Percentiles rank a stretch among this genome's conserved stretches.
These are phyloP conservation scores for Curvularia spicifera DNA, from an alignment of 2,329 filamentous ascomycete genomes.

Conservation along the genomic window DNA sequence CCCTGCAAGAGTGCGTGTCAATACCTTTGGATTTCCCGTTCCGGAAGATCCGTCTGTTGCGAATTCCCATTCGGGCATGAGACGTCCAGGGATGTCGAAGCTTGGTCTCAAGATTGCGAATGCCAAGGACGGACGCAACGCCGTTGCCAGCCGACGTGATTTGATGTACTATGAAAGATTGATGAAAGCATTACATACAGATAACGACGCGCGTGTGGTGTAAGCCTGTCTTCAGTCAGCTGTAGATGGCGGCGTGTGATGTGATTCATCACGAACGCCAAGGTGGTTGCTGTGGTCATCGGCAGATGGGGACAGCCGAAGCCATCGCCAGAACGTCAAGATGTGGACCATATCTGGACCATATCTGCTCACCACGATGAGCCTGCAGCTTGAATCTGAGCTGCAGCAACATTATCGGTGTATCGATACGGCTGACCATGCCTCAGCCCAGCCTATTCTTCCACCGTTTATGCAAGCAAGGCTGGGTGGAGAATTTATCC, in stretches of 20 bases:
- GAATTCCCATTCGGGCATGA: background rate
- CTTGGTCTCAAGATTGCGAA: constrained; percentile 2
- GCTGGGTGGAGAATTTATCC: constrained; percentile 5
- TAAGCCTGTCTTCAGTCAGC: constrained; percentile 3
- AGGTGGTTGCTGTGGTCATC: constrained; percentile 3
- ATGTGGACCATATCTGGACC: background rate
- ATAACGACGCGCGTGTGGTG: background rate
- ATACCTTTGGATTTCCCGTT: constrained; percentile 1
- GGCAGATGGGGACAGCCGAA: background rate
- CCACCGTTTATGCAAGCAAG: constrained; percentile 7
- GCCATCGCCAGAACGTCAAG: background rate
- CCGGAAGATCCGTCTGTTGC: constrained; percentile 2
- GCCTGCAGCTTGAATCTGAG: background rate
- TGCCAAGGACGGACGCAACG: background rate
- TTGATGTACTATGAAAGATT: constrained; percentile 9
- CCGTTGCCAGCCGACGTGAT: background rate
- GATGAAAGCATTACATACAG: background rate
- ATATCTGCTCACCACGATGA: background rate
- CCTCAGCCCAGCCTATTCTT: constrained; percentile 1
- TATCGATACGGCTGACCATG: background rate
- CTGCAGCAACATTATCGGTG: background rate
- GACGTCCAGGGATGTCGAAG: background rate
- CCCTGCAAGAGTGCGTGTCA: constrained; percentile 14
- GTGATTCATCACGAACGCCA: constrained; percentile 7
- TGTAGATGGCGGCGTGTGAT: background rate